Evolutionary conservation across 257 asterid species (phyloP), one percentile per base, ranked within the genome.

Genomic region (Nicotiana benthamiana): DNA sequence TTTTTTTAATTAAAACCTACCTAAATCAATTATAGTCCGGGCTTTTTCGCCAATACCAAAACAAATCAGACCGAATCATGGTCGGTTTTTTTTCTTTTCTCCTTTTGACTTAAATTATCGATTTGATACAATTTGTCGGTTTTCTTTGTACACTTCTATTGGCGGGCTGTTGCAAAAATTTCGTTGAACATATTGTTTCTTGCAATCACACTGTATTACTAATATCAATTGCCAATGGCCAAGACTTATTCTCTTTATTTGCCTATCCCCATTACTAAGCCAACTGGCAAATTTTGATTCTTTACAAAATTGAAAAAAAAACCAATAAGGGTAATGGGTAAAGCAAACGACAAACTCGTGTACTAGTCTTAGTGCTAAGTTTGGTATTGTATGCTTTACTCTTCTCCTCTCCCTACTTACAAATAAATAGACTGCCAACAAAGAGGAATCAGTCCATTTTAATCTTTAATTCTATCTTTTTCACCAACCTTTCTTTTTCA

Each of bases 271-370:
- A 74, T 24, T 36, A 7, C 43, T 48, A 83, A 83, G 85, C 89
- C 96, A 90, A 91, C 97, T 93, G 96, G 96, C 94, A 89, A 74
- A 82, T 82, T 87, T 75, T 92, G 89, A 87, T 91, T 91, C 90
- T 88, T 90, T 88, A 85, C 65, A 89, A 85, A 48, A 84, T 77
- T 48, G 60, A 74, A 36, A 16, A 48, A 18, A 81, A 84, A 75
- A 61, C 67, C 67, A 68, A 83, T 46, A 87, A 83, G 3, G 40
- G 40, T 62, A 83, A 87, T 83, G 80, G 86, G 88, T 83, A 86
- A 83, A 48, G 83, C 85, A 75, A 88, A 86, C 80, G 93, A 87
- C 90, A 89, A 91, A 81, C 80, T 83, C 85, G 86, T 88, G 86
- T 89, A 87, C 87, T 87, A 85, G 84, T 82, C 48, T 40, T 0